Conservation (phyloP, 78 protist species). For the Dictyostelium firmibasis region DNA sequence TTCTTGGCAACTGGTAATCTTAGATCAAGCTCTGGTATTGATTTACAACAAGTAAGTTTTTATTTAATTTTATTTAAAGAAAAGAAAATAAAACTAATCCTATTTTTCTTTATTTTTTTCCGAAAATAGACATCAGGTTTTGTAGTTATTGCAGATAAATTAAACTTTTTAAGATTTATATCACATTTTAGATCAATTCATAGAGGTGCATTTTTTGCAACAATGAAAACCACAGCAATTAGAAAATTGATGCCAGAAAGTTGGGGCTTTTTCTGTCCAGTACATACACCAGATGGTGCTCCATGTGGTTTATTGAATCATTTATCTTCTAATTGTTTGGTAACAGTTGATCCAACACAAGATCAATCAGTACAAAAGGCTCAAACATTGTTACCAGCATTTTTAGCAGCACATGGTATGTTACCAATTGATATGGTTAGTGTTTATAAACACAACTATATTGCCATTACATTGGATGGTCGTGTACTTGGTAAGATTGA, state of each 20-base stretch:
- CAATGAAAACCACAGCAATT: slow-evolving; percentile 95
- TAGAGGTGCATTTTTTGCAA: slow-evolving; percentile 96
- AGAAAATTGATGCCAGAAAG: slow-evolving; percentile 97
- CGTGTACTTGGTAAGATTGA: slow-evolving; percentile 46
- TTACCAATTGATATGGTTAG: slow-evolving; percentile 16
- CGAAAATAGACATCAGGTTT: slow-evolving; percentile 93
- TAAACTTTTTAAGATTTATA: slow-evolving; percentile 93
- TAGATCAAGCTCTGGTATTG: slow-evolving; percentile 88
- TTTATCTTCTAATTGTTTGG: slow-evolving; percentile 85
- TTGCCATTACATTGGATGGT: slow-evolving; percentile 74
- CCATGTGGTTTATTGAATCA: slow-evolving; percentile 99
- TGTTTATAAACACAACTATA: not conserved
- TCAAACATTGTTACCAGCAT: not conserved
- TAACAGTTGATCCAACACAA: slow-evolving; percentile 51
- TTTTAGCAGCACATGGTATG: slow-evolving; percentile 51
- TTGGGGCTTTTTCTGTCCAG: slow-evolving; percentile 99
- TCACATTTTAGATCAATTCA: slow-evolving; percentile 94
- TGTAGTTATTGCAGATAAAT: slow-evolving; percentile 96
- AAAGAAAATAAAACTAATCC: not conserved
- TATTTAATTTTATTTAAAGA: too few relatives aligned
- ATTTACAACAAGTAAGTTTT: slow-evolving; percentile 89
- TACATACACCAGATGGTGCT: slow-evolving; percentile 99
- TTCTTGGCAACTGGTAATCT: slow-evolving; percentile 96
- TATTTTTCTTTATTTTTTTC: not conserved
- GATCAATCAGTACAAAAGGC: not conserved